Base-by-base conservation (phyloP, 192 early-diverging fungal genomes). In the Allomyces arbusculus region DNA sequence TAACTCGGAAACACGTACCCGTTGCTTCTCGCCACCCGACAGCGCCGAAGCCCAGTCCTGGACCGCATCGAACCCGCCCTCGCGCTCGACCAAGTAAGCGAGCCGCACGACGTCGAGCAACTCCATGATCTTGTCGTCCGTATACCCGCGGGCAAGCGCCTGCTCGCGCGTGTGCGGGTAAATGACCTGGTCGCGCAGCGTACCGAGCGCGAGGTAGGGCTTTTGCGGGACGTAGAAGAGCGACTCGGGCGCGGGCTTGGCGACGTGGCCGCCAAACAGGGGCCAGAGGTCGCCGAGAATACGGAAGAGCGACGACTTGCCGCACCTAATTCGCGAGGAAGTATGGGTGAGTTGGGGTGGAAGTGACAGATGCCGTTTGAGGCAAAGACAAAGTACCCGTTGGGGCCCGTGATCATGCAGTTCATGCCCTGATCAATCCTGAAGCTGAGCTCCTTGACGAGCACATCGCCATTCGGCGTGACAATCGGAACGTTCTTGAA, bases 211-310 rank as follows among this genome's bases (percentile, higher is more conserved):
- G 28, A 99, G 78, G 68, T 99, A 99, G n/a, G 96, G 96, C 44
- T 92, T 85, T 74, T 99, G 96, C 25, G 96, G 94, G 66, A 99
- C 91, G 76, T 99, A 99, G 66, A 99, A 94, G 67, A 99, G 92
- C 73, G 90, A 86, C 69, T 84, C 84, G 72, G 82, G 81, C 71
- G 83, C 79, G 12, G 88, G 89, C 65, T 81, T 86, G 62, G 82
- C 80, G 69, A 89, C 72, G 7, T 83, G 84, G 66, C 88, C 84
- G 70, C 82, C 83, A 64, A 81, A 85, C 22, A 85, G 63, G 12
- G 83, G 82, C 83, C 83, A 85, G 40, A 85, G 66, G 26, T 82
- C 79, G 12, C 82, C 82, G 24, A 85, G 72, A 67, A 85, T 85
- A 64, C 83, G 75, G 78, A 85, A 85, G 24, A 85, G 50, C 20